Base-by-base conservation (phyloP, 805 yeast genomes). In the Kluyveromyces starmeri region DNA sequence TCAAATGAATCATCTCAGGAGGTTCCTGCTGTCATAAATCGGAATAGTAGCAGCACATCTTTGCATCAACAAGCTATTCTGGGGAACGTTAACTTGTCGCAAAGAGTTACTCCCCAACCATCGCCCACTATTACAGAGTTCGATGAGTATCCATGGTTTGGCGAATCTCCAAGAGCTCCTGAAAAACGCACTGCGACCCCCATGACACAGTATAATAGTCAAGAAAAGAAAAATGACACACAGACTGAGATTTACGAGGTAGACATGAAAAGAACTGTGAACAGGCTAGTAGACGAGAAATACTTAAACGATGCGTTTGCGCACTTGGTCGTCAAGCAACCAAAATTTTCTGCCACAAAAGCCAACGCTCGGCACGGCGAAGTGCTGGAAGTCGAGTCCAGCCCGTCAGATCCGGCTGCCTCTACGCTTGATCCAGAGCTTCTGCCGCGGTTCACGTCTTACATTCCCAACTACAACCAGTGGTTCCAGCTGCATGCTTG, bases 401-500 rank as follows among this genome's bases (percentile, higher is more conserved):
- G 36, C 6, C 27, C 47, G 4, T 28, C 46, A 0, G 41, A 45
- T 1, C 33, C 47, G 2, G 27, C 27, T 4, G 36, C 38, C 2
- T 28, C 41, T 26, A 46, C 46, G 5, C 15, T 12, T 13, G 34
- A 33, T 17, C 11, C 5, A 18, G 58, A 54, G 37, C 34, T 46
- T n/a, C 36, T 54, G 18, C 58, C 58, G 14, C 36, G 41, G 13
- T 55, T 46, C 35, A 51, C 59, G 4, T 40, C 50, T 7, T 55
- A 45, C 27, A 24, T 52, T 21, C 48, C 51, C 10, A 51, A 36
- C 35, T 58, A 39, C 48, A 64, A 35, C 43, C 50, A 36, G 13
- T 60, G 59, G 44, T 64, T 61, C 34, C 59, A 60, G 37, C 39
- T 63, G 10, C 82, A 75, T 49, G 73, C 77, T 7, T 70, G 76